phyloP scores from a whole-genome alignment of 2,329 filamentous ascomycete genomes.

The Elsinoe fawcettii region DNA sequence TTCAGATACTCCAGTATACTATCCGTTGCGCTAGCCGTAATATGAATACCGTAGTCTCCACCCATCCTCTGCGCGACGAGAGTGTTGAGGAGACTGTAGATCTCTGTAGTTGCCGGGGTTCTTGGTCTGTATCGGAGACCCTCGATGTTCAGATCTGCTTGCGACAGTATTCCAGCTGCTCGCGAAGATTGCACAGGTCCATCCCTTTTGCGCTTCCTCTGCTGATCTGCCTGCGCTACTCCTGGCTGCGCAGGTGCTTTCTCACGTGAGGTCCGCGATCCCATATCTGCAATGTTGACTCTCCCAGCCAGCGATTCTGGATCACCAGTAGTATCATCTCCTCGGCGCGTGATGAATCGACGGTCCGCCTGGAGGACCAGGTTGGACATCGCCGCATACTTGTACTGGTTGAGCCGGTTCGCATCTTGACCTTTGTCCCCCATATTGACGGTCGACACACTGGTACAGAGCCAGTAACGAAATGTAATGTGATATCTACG shows the following conservation, averaged over 20 bases:
- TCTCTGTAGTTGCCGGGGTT: constrained; percentile 82
- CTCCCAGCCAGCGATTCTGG: constrained; percentile 94
- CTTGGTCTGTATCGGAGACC: constrained; percentile 86
- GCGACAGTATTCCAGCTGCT: constrained; percentile 70
- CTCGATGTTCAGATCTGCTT: constrained; percentile 79
- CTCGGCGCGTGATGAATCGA: constrained; percentile 84
- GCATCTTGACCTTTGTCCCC: constrained; percentile 27
- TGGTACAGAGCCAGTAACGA: background rate
- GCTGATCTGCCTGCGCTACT: constrained; percentile 46
- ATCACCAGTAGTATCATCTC: constrained; percentile 92
- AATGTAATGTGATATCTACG: background rate
- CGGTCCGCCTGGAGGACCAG: constrained; percentile 99
- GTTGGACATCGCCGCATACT: constrained; percentile 73
- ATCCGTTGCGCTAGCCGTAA: constrained; percentile 89
- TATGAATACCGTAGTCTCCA: constrained; percentile 86
- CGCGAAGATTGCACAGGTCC: constrained; percentile 59
- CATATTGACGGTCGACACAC: constrained; percentile 21
- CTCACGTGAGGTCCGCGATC: constrained; percentile 71
- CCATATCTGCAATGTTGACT: constrained; percentile 93
- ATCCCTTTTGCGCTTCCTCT: constrained; percentile 73
- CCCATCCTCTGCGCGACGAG: constrained; percentile 82
- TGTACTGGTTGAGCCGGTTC: constrained; percentile 32
- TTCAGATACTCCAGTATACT: constrained; percentile 86
- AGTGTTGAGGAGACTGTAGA: constrained; percentile 89
- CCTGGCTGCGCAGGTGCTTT: constrained; percentile 60